Percentiles rank a stretch among this genome's conserved stretches.
Conservation (phyloP, 345 rosid genomes). For the Acer yangbiense region DNA sequence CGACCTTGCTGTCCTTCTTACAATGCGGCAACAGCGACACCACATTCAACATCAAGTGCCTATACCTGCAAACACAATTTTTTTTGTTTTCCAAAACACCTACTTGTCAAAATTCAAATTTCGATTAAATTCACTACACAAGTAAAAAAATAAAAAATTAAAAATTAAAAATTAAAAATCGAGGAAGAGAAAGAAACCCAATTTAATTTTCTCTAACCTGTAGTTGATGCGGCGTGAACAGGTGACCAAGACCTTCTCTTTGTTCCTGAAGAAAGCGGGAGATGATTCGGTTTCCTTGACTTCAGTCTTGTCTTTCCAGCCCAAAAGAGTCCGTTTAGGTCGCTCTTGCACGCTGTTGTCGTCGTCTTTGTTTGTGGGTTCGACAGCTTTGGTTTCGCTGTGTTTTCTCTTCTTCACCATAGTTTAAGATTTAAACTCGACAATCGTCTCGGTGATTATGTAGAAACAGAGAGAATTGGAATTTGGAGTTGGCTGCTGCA, state of each 20-base stretch:
- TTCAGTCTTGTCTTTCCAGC: constrained; percentile 74
- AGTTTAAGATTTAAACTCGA: not conserved
- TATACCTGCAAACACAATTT: constrained; percentile 51
- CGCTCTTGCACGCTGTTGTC: constrained; percentile 50
- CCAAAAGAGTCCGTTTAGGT: constrained; percentile 74
- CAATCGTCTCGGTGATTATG: not conserved
- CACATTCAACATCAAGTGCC: constrained; percentile 95
- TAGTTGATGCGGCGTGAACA: constrained; percentile 94
- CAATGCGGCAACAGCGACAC: constrained; percentile 91
- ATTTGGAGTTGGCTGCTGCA: not conserved
- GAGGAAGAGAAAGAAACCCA: not conserved
- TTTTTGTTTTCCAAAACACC: not conserved
- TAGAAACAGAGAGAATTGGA: not conserved
- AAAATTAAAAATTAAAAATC: not conserved
- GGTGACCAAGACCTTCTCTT: constrained; percentile 91
- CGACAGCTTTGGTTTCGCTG: constrained; percentile 52
- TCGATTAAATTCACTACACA: not conserved
- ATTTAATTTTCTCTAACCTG: constrained; percentile 48
- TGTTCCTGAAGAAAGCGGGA: constrained; percentile 65
- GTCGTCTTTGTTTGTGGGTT: constrained; percentile 50
- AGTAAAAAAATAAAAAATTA: no score
- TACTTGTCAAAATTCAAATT: not conserved
- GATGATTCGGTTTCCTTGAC: constrained; percentile 28
- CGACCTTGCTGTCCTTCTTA: constrained; percentile 94
- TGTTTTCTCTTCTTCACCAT: constrained; percentile 92